phyloP scores from a whole-genome alignment of 2,329 filamentous ascomycete species.

The Dactylonectria estremocensis region DNA sequence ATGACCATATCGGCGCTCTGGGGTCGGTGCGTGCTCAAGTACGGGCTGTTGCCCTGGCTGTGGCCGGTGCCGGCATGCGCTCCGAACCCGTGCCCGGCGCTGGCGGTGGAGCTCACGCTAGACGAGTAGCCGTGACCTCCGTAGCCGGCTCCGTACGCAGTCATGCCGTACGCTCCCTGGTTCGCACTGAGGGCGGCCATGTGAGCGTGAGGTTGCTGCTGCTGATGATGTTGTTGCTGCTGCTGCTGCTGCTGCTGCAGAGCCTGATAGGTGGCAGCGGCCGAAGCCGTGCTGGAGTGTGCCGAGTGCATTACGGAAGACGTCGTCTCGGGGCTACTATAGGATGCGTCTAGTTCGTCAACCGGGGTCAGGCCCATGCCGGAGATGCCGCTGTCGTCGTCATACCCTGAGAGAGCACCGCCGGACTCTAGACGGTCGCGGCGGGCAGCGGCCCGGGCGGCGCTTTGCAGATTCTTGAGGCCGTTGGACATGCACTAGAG shows the following conservation, averaged over 20 bases:
- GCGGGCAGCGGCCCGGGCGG: conserved; percentile 75
- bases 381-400: conserved; percentile 81
- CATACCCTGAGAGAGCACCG: conserved; percentile 63
- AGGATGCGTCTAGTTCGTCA: conserved; percentile 72
- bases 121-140: conserved; percentile 65
- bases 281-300: conserved; percentile 49
- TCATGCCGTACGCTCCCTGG: conserved; percentile 44
- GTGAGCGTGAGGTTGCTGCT: conserved; percentile 45
- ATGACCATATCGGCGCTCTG: conserved; percentile 75
- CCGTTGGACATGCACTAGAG: conserved; percentile 85
- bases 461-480: conserved; percentile 83
- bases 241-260: conserved; percentile 36
- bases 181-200: conserved; percentile 35
- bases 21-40: conserved; percentile 64
- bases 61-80: conserved; percentile 45
- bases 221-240: conserved; percentile 34
- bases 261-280: conserved; percentile 51
- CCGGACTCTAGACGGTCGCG: conserved; percentile 72
- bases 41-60: conserved; percentile 61
- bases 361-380: conserved; percentile 71
- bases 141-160: conserved; percentile 44
- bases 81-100: conserved; percentile 54
- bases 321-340: conserved; percentile 69
- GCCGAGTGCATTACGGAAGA: conserved; percentile 61
- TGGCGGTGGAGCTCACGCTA: conserved; percentile 66